Evolutionary conservation across 768 basidiomycete genomes (phyloP).

Genomic region (Phaffia tasmanica): DNA sequence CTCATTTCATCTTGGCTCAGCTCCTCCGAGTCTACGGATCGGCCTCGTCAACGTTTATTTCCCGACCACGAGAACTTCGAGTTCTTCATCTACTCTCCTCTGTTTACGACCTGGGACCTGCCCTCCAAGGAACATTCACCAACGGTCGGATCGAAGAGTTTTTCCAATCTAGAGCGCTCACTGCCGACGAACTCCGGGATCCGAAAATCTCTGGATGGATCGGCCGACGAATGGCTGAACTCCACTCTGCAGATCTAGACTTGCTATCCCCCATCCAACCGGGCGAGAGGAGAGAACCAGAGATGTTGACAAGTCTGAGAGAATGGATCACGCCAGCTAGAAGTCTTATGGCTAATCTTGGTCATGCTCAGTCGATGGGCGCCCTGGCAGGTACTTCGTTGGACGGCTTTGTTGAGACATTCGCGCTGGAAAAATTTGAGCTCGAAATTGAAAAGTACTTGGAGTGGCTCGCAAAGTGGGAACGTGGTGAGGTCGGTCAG

Average conservation of each 20-base stretch:
- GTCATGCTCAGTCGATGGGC: conserved; percentile 22
- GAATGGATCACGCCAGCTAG: conserved; percentile 54
- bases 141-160: conserved; percentile 95
- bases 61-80: conserved; percentile 72
- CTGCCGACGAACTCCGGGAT: conserved; percentile 64
- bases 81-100: conserved; percentile 83
- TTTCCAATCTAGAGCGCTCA: conserved; percentile 75
- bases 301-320: conserved; percentile 33
- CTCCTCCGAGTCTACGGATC: conserved; percentile 87
- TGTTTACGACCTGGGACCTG: conserved; percentile 74
- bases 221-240: conserved; percentile 86
- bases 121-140: conserved; percentile 84
- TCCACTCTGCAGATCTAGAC: conserved; percentile 79
- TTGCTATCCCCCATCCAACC: conserved; percentile 42
- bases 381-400: conserved; percentile 17
- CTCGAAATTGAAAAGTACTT: conserved; percentile 58
- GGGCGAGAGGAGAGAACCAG: conserved; percentile 28
- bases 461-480: conserved; percentile 54
- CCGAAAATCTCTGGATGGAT: conserved; percentile 59
- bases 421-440: conserved; percentile 57
- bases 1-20: conserved; percentile 37
- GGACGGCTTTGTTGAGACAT: conserved; percentile 39
- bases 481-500: conserved; percentile 51
- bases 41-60: conserved; percentile 74
- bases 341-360: conserved; percentile 54